phyloP scores from a whole-genome alignment of 768 basidiomycete genomes.

The Boletus reticuloceps region DNA sequence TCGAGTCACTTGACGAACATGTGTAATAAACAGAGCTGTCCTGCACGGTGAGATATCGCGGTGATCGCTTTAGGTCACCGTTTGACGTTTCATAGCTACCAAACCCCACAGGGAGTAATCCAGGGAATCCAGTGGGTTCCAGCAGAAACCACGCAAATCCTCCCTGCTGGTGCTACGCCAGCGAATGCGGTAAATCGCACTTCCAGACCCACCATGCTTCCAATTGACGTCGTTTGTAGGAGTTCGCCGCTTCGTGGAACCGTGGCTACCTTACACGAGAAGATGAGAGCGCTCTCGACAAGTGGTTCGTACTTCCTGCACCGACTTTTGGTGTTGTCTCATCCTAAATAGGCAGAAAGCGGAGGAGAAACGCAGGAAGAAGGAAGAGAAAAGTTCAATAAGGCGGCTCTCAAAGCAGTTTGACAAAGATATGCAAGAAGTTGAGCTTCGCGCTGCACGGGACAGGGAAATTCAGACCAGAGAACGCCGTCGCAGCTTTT shows the following conservation, averaged over 20 bases:
- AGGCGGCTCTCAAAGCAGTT: constrained; percentile 38
- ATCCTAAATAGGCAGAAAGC: constrained; percentile 42
- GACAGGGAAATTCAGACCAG: constrained; percentile 50
- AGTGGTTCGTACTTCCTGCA: constrained; percentile 38
- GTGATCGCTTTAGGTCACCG: not conserved
- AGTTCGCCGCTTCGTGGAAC: constrained; percentile 58
- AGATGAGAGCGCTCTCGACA: constrained; percentile 41
- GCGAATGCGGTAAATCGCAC: constrained; percentile 48
- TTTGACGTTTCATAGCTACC: constrained; percentile 50
- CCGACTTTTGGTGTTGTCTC: constrained; percentile 5
- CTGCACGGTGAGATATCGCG: constrained; percentile 57
- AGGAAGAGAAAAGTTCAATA: constrained; percentile 44
- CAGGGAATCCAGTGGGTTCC: constrained; percentile 65
- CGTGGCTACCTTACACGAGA: constrained; percentile 39
- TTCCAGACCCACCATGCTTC: constrained; percentile 1
- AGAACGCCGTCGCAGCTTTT: constrained; percentile 57
- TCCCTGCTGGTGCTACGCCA: constrained; percentile 59
- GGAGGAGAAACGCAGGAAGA: constrained; percentile 51
- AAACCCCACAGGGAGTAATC: constrained; percentile 64
- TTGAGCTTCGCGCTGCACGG: constrained; percentile 54
- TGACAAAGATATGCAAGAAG: constrained; percentile 47
- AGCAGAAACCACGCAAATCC: constrained; percentile 60
- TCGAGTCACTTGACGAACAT: constrained; percentile 14
- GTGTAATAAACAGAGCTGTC: constrained; percentile 53
- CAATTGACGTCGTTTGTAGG: constrained; percentile 35